Evolutionary conservation across 805 yeast species (phyloP), one percentile per base, ranked within the genome.

Genomic region (Starmerella khaoyaiensis): DNA sequence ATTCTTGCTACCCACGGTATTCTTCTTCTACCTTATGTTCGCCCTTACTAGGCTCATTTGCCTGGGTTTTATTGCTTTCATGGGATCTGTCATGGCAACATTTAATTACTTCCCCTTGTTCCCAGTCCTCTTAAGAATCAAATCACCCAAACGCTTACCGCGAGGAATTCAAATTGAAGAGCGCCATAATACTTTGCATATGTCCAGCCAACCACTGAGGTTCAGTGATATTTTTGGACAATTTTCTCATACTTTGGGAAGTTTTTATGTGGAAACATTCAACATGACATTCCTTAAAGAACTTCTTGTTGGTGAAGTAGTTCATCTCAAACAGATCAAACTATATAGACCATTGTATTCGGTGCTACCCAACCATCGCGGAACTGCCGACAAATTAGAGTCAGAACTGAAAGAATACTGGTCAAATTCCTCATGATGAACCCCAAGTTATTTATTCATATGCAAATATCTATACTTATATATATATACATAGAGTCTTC

Each of bases 41-140:
- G 78, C 81, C 5, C 42, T 67, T 0, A 62, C 76, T 4, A 63
- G 84, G 37, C 51, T 83, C 24, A 44, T 65, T 0, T 64, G 72
- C 4, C 59, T 81, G 28, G 38, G 63, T 3, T 35, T 65, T 1
- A 60, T 70, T 25, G 74, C 76, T 15, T 35, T 62, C 1, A 56
- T 78, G 17, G 90, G 82, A 46, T 62, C 76, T 28, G 33, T 64
- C 0, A 64, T 82, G 45, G 72, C 86, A 5, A 55, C 72, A 22
- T 55, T 84, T 38, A 87, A 86, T 53, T 86, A 86, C 53, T 72
- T 79, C 53, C 99, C 99, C 1, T 53, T 87, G 9, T 87, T 90
- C 58, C 86, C 83, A 1, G 52, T 87, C 2, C 61, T 93, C 35
- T 61, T 90, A 31, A 72, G 90, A 49, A 31, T 82, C 32, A 90